Conservation (phyloP, 768 basidiomycete genomes). For the Kwoniella botswanensis region DNA sequence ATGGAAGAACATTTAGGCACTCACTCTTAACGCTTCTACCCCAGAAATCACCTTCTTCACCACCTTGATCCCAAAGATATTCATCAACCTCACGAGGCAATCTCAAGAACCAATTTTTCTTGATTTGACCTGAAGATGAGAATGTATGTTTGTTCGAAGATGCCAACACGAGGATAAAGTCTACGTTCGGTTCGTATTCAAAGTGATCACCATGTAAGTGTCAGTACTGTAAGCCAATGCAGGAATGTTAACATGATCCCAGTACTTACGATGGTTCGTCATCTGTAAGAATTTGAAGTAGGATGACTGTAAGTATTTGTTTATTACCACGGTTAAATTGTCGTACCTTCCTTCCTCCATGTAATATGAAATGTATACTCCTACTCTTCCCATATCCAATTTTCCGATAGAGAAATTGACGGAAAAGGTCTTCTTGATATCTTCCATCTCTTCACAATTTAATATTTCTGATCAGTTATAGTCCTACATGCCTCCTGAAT, state of each 20-base stretch:
- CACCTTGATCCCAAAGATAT: constrained; percentile 42
- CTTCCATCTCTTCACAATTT: constrained; percentile 17
- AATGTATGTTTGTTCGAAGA: constrained; percentile 15
- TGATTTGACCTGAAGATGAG: constrained; percentile 24
- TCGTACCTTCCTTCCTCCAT: constrained; percentile 43
- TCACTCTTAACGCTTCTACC: constrained; percentile 51
- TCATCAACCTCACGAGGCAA: constrained; percentile 40
- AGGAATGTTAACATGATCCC: background rate
- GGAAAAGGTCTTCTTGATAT: constrained; percentile 45
- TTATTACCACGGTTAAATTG: background rate
- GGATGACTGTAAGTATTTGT: too few relatives aligned
- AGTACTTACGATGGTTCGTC: constrained; percentile 38
- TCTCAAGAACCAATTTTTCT: constrained; percentile 50
- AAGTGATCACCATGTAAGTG: background rate
- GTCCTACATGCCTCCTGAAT: too few relatives aligned
- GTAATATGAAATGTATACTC: constrained; percentile 47
- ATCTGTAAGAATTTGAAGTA: constrained; percentile 23
- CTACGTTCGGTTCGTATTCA: constrained; percentile 12
- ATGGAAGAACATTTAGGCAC: constrained; percentile 5
- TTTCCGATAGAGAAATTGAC: constrained; percentile 22
- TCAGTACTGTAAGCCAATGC: too few relatives aligned
- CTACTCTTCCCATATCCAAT: constrained; percentile 24
- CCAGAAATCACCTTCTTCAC: constrained; percentile 46
- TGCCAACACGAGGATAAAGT: constrained; percentile 40
- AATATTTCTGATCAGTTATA: background rate